These are phyloP conservation scores for Apiospora aurea DNA, from an alignment of 2,329 filamentous ascomycete species.

Conservation along the genomic window DNA sequence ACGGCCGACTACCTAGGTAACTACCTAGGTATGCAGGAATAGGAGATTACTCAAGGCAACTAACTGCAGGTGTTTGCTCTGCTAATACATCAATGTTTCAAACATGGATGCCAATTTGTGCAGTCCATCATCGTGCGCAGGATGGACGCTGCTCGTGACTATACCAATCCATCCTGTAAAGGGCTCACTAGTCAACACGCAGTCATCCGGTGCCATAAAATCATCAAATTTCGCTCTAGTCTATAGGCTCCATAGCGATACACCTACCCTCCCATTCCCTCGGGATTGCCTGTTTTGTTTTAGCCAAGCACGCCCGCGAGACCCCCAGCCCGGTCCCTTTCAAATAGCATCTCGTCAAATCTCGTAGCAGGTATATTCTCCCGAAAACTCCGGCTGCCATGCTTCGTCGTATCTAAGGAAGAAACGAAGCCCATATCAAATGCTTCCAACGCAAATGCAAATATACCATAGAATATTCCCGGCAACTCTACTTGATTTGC, in stretches of 20 bases:
- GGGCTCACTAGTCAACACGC: background rate
- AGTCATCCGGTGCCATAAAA: constrained; percentile 5
- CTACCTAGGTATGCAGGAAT: no score
- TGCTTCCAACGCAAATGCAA: constrained; percentile 27
- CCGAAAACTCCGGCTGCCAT: constrained; percentile 27
- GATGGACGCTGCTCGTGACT: background rate
- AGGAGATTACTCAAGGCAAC: background rate
- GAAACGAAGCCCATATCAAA: constrained; percentile 23
- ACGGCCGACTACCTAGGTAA: background rate
- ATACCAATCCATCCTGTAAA: background rate
- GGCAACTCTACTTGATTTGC: constrained; percentile 19
- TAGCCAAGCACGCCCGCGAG: constrained; percentile 16
- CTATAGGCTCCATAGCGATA: constrained; percentile 16
- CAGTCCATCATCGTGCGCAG: background rate
- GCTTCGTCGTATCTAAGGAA: constrained; percentile 26
- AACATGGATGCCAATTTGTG: background rate
- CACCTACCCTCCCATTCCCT: constrained; percentile 1
- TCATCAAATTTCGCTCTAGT: constrained; percentile 19
- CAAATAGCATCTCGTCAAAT: constrained; percentile 25
- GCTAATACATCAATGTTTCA: background rate
- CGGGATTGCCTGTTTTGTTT: constrained; percentile 15
- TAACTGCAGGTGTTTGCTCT: background rate
- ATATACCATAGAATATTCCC: constrained; percentile 19
- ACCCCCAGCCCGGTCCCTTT: background rate
- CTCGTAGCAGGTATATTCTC: constrained; percentile 28